Evolutionary conservation across 345 rosid species (phyloP).

Genomic region (Triadica sebifera): DNA sequence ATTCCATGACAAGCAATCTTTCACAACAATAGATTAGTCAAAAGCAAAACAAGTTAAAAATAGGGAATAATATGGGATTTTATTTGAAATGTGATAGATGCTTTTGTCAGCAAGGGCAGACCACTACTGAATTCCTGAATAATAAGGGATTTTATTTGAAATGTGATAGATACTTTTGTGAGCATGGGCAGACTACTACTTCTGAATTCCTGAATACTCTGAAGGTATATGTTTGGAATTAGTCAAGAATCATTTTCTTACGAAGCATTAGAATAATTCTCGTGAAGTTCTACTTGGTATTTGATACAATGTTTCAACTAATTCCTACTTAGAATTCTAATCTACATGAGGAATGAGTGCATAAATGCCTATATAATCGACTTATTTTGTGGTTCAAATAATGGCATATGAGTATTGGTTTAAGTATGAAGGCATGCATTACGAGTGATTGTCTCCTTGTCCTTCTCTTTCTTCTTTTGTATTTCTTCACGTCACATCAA

Average conservation of each 20-base stretch:
- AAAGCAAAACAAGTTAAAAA: not conserved
- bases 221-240: not conserved
- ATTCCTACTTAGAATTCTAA: not conserved
- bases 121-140: not conserved
- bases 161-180: not conserved
- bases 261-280: not conserved
- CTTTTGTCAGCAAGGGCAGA: not conserved
- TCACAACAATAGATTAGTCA: not conserved
- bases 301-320: not conserved
- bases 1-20: not conserved
- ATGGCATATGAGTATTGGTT: not conserved
- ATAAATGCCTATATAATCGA: not conserved
- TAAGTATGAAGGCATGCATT: not conserved
- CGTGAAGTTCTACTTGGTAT: not conserved
- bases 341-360: not conserved
- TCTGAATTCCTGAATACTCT: not conserved
- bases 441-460: not conserved
- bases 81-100: not conserved
- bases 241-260: not conserved
- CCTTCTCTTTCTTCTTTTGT: too few relatives aligned
- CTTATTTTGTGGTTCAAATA: not conserved
- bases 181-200: not conserved
- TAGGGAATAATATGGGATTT: not conserved
- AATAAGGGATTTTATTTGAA: not conserved
- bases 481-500: too few relatives aligned